Base-by-base conservation (phyloP, 176 grass and related monocot species). In the Oryza coarctata region DNA sequence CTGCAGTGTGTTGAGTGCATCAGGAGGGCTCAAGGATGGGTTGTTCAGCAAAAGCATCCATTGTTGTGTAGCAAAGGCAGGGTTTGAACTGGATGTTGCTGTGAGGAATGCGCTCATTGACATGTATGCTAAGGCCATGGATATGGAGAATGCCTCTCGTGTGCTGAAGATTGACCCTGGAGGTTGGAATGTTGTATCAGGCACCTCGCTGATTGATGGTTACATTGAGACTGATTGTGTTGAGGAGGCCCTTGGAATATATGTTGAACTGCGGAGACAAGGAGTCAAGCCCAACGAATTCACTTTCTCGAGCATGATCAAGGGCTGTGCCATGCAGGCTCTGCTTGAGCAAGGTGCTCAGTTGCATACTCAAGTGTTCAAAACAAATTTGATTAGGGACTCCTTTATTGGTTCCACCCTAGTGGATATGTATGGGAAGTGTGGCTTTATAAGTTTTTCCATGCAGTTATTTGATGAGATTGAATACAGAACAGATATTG, bases 341-440 rank as follows among this genome's bases (percentile, higher is more conserved):
- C 69, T 83, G 32, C 88, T 90, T 12, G 85, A 90, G 71, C 74
- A 94, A 77, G 91, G 91, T 69, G 63, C 58, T 34, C 91, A 90
- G 71, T 34, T 86, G 69, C 88, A 94, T 86, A 70, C 91, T 32
- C 88, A 88, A 33, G 79, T 90, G 70, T 83, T 88, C 74, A 94
- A 94, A 77, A 64, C 63, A 65, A 86, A 33, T 85, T 83, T 83
- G 12, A 73, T 85, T 36, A 15, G 22, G 0, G 88, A 94, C 22
- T 82, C 85, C 1, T 88, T 86, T 72, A 78, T 93, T 66, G 47
- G 36, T 55, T 94, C 91, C 36, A 83, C 85, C 41, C 82, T 90
- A 65, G 70, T 93, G 30, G 82, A 88, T 77, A 94, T 90, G 91
- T 94, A 90, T 68, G 91, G 88, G 35, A 93, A 93, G 41, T 88